phyloP scores from a whole-genome alignment of 208 protist genomes.

The Trichomonas gallinae region DNA sequence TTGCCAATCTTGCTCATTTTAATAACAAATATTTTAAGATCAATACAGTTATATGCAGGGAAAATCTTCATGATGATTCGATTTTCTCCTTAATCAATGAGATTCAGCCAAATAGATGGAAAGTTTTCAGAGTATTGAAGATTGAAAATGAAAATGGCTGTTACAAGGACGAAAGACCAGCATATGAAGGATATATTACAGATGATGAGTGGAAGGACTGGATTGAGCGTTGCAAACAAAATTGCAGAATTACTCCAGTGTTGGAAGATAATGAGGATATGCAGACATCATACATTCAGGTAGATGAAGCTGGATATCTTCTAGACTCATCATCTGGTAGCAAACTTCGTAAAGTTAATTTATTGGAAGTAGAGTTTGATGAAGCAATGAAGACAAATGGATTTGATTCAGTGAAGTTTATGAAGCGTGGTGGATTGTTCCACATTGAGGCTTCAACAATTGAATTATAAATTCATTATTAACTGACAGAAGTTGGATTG shows the following conservation, averaged over 20 bases:
- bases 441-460: background rate
- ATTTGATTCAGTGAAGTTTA: background rate
- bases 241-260: background rate
- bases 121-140: constrained; percentile 7
- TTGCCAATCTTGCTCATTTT: background rate
- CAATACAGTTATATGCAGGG: background rate
- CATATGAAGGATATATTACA: background rate
- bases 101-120: background rate
- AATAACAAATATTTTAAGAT: background rate
- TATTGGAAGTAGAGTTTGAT: background rate
- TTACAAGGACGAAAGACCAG: background rate
- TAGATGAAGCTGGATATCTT: background rate
- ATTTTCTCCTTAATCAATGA: background rate
- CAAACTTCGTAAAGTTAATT: background rate
- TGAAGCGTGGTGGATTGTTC: background rate
- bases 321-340: background rate
- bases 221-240: background rate
- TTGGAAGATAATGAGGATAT: background rate
- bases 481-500: too few relatives aligned
- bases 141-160: constrained; percentile 13
- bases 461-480: background rate
- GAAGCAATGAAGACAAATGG: background rate
- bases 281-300: background rate
- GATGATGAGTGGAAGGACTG: background rate
- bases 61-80: background rate